Evolutionary conservation across 306 rosid species (phyloP), one percentile per base, ranked within the genome.

Genomic region (Prunus fruticosa): DNA sequence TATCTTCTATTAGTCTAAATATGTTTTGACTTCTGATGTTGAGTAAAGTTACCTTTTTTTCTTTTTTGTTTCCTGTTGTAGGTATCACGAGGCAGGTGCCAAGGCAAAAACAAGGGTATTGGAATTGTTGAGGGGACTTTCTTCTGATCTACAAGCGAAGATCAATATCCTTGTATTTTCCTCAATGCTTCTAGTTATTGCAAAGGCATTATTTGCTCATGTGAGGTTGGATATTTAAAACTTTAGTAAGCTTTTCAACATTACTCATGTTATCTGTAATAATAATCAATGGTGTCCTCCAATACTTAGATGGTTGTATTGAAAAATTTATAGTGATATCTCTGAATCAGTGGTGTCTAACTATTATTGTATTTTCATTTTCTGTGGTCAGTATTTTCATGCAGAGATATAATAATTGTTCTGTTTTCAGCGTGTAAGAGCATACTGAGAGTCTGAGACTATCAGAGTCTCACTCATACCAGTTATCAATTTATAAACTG

Each of bases 131-230:
- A 89, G 92, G 84, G 89, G 73, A 63, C 98, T 94, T 64, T 91
- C 98, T 72, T 73, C 93, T 62, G 96, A 91, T 68, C 81, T 94
- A 78, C 97, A 86, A 71, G 87, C 88, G 65, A 85, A 86, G 67
- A 86, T 91, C 58, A 90, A 94, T 84, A 82, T 91, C 75, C 86
- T 94, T 78, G 94, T 92, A 56, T 94, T 94, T 80, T 87, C 97
- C 81, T 91, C 98, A 67, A 91, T 84, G 86, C 84, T 90, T 68
- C 97, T 94, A 75, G 86, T 95, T 69, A 89, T 95, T 64, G 90
- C 97, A 70, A 92, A 88, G 89, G 97, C 97, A n/a, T 78, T 95
- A 67, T 95, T 90, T 81, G 88, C 93, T 82, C 97, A 90, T 81
- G 97, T 87, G 93, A 95, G 98, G 98, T 95, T 75, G 82, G 90